Conservation (phyloP, 2,329 filamentous ascomycete species). For the Ascochyta fabae region DNA sequence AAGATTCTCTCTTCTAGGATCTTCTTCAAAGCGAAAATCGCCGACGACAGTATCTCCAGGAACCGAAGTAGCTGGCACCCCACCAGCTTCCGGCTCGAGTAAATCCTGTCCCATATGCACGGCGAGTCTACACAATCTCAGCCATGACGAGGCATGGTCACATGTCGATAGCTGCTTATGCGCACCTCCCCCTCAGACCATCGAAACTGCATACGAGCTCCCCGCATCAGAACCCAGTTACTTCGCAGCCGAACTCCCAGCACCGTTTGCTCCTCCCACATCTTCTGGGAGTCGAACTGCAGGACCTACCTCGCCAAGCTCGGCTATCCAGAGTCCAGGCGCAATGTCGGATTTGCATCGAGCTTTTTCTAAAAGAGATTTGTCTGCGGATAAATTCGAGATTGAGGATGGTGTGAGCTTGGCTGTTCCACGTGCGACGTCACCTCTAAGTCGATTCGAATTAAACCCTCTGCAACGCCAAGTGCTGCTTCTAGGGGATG, state of each 20-base stretch:
- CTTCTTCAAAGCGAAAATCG: neutral
- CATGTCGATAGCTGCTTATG: constrained; percentile 6
- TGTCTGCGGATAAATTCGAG: constrained; percentile 5
- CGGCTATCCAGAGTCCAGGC: neutral
- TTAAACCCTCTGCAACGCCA: constrained; percentile 5
- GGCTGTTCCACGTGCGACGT: neutral
- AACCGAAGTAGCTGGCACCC: neutral
- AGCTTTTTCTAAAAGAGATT: constrained; percentile 2
- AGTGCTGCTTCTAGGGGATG: constrained; percentile 17
- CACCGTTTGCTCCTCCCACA: neutral
- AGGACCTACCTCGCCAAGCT: neutral
- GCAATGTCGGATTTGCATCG: constrained; percentile 1
- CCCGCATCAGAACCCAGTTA: constrained; percentile 1
- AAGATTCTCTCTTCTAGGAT: neutral
- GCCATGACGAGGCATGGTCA: neutral
- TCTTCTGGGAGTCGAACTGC: neutral
- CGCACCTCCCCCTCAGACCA: no score
- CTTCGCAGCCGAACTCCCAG: constrained; percentile 4
- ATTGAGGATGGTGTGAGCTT: neutral
- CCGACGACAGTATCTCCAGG: neutral
- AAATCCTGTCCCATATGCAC: constrained; percentile 1
- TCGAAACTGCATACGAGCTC: neutral
- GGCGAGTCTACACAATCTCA: neutral
- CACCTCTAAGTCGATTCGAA: neutral
- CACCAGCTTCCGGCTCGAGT: neutral